Conservation (phyloP, 1,284 basidiomycete species). For the Tranzscheliella williamsii region DNA sequence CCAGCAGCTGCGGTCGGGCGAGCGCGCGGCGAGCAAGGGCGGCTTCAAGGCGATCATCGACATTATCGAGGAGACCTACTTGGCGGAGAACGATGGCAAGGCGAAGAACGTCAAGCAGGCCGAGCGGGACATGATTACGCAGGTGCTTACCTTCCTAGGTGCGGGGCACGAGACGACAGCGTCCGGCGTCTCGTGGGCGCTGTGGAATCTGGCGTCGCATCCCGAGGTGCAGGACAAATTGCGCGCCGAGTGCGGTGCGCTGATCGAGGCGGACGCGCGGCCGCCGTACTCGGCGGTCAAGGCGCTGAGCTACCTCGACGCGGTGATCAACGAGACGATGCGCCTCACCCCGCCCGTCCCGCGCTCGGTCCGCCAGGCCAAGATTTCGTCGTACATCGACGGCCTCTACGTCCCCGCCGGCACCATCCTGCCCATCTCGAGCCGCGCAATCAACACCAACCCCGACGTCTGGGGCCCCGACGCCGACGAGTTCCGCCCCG, state of each 20-base stretch:
- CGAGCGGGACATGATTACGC: conserved; percentile 38
- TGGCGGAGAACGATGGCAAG: conserved; percentile 35
- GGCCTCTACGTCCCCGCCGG: conserved; percentile 41
- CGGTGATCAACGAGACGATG: conserved; percentile 65
- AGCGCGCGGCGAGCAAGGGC: conserved; percentile 5
- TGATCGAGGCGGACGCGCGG: conserved; percentile 31
- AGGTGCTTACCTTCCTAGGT: conserved; percentile 50
- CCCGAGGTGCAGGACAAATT: conserved; percentile 68
- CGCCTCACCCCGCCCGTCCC: conserved; percentile 47
- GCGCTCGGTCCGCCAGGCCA: conserved; percentile 31
- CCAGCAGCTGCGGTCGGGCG: conserved; percentile 40
- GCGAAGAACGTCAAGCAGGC: conserved; percentile 40
- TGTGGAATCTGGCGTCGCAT: conserved; percentile 69
- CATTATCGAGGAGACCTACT: conserved; percentile 31
- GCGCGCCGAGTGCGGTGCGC: conserved; percentile 65
- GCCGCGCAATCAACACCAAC: conserved; percentile 40
- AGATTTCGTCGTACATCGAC: conserved; percentile 31
- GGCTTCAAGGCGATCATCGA: conserved; percentile 36
- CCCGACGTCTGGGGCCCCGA: conserved; percentile 41
- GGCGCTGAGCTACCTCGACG: conserved; percentile 73
- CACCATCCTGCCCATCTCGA: conserved; percentile 41
- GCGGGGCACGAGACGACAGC: conserved; percentile 65
- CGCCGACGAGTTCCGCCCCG: conserved; percentile 45
- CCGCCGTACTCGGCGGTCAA: conserved; percentile 67
- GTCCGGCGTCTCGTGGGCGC: conserved; percentile 73